These are phyloP conservation scores for Aspergillus hortae DNA, from an alignment of 2,329 filamentous ascomycete genomes.

Conservation along the genomic window DNA sequence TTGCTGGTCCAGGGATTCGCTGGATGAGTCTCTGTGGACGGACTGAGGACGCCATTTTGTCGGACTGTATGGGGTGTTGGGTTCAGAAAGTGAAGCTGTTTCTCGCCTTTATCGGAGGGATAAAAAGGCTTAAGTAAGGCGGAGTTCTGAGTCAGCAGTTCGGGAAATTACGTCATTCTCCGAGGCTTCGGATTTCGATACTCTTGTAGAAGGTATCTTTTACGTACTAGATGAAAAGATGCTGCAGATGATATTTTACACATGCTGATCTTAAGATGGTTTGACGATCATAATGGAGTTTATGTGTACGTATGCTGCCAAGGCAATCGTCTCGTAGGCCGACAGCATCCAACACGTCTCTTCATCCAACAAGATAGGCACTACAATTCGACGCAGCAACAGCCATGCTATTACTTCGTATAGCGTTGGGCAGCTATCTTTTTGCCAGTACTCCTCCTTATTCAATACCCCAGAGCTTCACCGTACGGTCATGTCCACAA, in stretches of 20 bases:
- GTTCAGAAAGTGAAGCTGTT: neutral
- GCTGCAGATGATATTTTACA: neutral
- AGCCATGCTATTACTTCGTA: neutral
- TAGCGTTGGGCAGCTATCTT: neutral
- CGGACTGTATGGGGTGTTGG: neutral
- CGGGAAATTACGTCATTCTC: slow-evolving; percentile 4
- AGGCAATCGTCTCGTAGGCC: no score
- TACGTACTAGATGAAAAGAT: neutral
- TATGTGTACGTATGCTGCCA: no score
- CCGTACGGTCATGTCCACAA: slow-evolving; percentile 87
- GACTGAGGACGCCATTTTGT: slow-evolving; percentile 9
- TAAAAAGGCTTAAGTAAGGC: neutral
- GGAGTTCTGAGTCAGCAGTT: neutral
- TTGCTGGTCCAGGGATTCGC: slow-evolving; percentile 5
- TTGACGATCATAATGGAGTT: no score
- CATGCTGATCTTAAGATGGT: neutral
- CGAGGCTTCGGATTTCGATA: neutral
- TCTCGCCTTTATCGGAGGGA: neutral
- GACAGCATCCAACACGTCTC: no score
- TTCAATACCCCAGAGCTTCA: slow-evolving; percentile 93
- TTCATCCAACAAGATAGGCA: no score
- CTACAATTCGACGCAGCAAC: no score
- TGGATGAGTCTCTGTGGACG: slow-evolving; percentile 12
- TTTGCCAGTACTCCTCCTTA: slow-evolving; percentile 39
- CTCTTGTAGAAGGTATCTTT: no score